A percentile compares a stretch with the other conserved stretches of the same genome.
Conservation (phyloP, 805 yeast species). For the Zygotorulaspora sp. region DNA sequence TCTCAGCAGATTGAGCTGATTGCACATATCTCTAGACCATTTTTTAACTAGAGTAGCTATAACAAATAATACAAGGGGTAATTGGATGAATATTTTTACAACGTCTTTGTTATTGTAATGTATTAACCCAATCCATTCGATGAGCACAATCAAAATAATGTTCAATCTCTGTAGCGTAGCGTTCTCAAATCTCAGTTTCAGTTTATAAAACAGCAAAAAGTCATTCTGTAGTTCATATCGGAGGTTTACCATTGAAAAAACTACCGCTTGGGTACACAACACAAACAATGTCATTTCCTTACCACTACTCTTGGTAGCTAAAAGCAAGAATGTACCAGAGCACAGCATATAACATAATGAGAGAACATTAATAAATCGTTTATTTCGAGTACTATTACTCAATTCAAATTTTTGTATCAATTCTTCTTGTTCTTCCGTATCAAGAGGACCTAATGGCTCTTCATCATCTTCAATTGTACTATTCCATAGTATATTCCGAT, state of each 20-base stretch:
- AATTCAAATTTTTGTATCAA: constrained; percentile 26
- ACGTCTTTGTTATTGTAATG: constrained; percentile 14
- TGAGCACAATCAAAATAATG: constrained; percentile 23
- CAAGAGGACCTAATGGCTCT: constrained; percentile 23
- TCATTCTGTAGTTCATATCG: constrained; percentile 28
- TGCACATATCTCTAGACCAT: constrained; percentile 25
- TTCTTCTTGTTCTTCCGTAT: constrained; percentile 34
- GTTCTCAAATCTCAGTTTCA: constrained; percentile 20
- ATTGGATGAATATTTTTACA: constrained; percentile 17
- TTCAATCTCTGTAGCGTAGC: constrained; percentile 21
- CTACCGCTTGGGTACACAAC: constrained; percentile 24
- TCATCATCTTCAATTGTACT: constrained; percentile 14
- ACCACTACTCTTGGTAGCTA: constrained; percentile 17
- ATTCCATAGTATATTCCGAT: constrained; percentile 14
- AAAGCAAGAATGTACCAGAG: constrained; percentile 24
- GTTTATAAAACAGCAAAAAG: constrained; percentile 12
- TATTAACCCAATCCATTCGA: constrained; percentile 27
- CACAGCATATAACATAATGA: constrained; percentile 21
- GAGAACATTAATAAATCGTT: constrained; percentile 18
- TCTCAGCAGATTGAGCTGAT: constrained; percentile 23
- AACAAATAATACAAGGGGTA: constrained; percentile 26
- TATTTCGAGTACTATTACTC: constrained; percentile 21
- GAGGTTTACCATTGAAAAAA: constrained; percentile 25
- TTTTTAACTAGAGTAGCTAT: constrained; percentile 18
- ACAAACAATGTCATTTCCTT: constrained; percentile 13